These are phyloP conservation scores for Exophiala sp. DNA, from an alignment of 2,329 filamentous ascomycete species.

Conservation along the genomic window DNA sequence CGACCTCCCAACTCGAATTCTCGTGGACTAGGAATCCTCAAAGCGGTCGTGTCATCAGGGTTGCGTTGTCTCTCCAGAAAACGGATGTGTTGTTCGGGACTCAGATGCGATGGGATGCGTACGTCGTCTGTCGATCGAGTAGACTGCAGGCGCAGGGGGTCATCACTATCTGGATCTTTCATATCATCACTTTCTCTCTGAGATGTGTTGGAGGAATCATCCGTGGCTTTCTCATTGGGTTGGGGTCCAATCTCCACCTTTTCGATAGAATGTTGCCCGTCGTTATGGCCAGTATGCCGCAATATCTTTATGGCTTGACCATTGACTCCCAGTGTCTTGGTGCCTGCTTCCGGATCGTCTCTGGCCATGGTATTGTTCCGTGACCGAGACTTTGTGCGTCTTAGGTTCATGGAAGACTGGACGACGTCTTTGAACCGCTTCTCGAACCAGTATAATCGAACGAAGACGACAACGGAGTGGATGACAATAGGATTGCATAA, in stretches of 20 bases:
- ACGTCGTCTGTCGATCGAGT: constrained; percentile 42
- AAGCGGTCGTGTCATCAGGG: constrained; percentile 64
- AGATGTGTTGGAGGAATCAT: constrained; percentile 22
- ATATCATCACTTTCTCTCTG: not conserved
- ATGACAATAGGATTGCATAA: constrained; percentile 80
- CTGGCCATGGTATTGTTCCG: constrained; percentile 48
- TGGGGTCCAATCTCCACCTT: constrained; percentile 9
- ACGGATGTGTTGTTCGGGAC: constrained; percentile 76
- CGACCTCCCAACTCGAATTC: constrained; percentile 81
- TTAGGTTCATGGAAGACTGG: constrained; percentile 64
- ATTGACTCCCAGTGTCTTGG: constrained; percentile 25
- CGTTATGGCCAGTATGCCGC: constrained; percentile 22
- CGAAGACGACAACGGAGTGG: constrained; percentile 80
- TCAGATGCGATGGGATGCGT: constrained; percentile 51
- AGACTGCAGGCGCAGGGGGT: constrained; percentile 33
- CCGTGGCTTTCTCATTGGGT: constrained; percentile 23
- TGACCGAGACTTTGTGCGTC: constrained; percentile 56
- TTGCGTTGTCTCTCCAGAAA: constrained; percentile 83
- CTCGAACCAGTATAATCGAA: constrained; percentile 97
- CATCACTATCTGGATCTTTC: constrained; percentile 36
- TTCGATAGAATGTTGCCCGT: constrained; percentile 3
- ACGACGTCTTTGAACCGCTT: constrained; percentile 87
- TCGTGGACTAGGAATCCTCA: constrained; percentile 86
- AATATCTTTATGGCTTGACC: constrained; percentile 33
- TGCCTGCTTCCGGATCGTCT: constrained; percentile 33